Conservation (phyloP, 2,329 filamentous ascomycete species). For the Dactylonectria estremocensis region DNA sequence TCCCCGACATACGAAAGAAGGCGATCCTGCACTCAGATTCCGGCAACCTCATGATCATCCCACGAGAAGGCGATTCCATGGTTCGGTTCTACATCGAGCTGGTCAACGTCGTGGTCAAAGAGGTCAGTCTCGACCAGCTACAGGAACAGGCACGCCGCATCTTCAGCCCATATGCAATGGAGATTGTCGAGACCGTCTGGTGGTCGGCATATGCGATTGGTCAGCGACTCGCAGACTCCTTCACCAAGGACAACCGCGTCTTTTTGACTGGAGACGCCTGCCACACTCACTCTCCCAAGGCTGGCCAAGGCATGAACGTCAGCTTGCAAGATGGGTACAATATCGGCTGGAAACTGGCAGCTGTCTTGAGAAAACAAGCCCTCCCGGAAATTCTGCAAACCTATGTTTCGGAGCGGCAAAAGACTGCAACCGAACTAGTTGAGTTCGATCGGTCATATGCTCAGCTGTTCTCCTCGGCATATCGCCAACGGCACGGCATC, state of each 20-base stretch:
- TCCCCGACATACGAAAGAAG: slow-evolving; percentile 75
- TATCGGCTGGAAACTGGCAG: slow-evolving; percentile 68
- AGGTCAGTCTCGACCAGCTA: not conserved
- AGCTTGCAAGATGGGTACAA: slow-evolving; percentile 76
- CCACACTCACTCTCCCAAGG: slow-evolving; percentile 70
- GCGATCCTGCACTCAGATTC: slow-evolving; percentile 48
- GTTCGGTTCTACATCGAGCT: slow-evolving; percentile 70
- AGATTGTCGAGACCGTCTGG: slow-evolving; percentile 70
- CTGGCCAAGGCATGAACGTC: slow-evolving; percentile 80
- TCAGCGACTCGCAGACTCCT: slow-evolving; percentile 72
- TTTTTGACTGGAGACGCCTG: slow-evolving; percentile 79
- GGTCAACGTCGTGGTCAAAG: not conserved
- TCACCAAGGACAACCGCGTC: slow-evolving; percentile 69
- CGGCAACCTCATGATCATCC: slow-evolving; percentile 74
- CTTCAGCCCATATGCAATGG: slow-evolving; percentile 66
- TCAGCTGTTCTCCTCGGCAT: slow-evolving; percentile 30
- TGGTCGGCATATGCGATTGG: slow-evolving; percentile 77
- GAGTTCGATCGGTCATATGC: slow-evolving; percentile 62
- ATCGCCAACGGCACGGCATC: slow-evolving; percentile 28
- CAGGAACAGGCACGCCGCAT: slow-evolving; percentile 62
- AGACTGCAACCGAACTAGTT: slow-evolving; percentile 75
- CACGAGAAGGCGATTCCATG: slow-evolving; percentile 68
- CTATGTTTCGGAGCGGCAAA: slow-evolving; percentile 66
- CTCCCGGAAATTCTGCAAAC: slow-evolving; percentile 57
- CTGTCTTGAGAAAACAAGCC: slow-evolving; percentile 57